phyloP scores from a whole-genome alignment of 2,329 filamentous ascomycete genomes.

The Hypoxylon sp. region DNA sequence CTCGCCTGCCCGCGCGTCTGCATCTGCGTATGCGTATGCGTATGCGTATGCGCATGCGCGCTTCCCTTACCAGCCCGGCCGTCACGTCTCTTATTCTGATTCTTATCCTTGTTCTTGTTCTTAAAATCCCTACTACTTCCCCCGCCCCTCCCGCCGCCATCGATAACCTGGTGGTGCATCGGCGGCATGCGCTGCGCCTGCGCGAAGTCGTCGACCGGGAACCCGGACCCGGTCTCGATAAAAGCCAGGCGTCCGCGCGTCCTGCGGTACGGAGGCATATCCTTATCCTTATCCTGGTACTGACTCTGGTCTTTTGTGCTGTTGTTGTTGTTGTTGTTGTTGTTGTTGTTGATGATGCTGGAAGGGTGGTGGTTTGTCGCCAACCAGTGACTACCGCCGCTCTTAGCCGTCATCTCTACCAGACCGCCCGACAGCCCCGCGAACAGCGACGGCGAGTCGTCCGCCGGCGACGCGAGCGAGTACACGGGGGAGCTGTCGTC shows the following conservation, averaged over 20 bases:
- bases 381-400: constrained; percentile 20
- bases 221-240: constrained; percentile 50
- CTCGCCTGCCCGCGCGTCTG: constrained; percentile 17
- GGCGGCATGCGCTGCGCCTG: constrained; percentile 45
- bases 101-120: no score
- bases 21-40: neutral
- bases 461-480: constrained; percentile 61
- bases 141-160: neutral
- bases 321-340: neutral
- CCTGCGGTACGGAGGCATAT: constrained; percentile 32
- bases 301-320: no score
- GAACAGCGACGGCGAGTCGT: constrained; percentile 62
- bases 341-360: no score
- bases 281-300: neutral
- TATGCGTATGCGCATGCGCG: no score
- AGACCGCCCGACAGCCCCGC: constrained; percentile 62
- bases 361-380: neutral
- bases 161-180: constrained; percentile 41
- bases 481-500: constrained; percentile 53
- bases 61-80: no score
- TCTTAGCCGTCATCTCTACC: constrained; percentile 56
- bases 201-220: constrained; percentile 42
- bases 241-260: constrained; percentile 39
- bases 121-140: no score
- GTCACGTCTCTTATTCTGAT: neutral